Base-by-base conservation (phyloP, 371 early-diverging fungal genomes). In the Rhizomucor miehei region DNA sequence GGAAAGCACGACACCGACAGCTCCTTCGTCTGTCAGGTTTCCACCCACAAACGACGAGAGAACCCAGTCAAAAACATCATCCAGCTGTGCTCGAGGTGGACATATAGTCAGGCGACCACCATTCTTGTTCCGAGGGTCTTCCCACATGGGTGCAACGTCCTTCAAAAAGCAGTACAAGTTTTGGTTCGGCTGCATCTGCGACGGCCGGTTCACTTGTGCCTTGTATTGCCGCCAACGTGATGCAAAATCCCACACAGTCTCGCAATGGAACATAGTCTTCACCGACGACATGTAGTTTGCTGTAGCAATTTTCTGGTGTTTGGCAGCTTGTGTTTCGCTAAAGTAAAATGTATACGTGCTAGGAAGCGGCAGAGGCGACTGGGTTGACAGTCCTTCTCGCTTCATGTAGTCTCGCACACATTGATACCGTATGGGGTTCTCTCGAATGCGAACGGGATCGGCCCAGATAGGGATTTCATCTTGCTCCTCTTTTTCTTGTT, bases 131-230 rank as follows among this genome's bases (percentile, higher is more conserved):
- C 57, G 62, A n/a, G 62, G 63, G 45, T 83, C 84, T 56, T 83
- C 84, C 84, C 84, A 83, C 77, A 81, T 75, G 35, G 84, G 84
- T 38, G 76, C 69, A 35, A 83, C 69, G 2, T 75, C 80, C 48
- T 78, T 59, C 35, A 70, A 57, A 61, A 83, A 83, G 58, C 80
- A 83, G 40, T 78, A 80, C 36, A 83, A 41, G 38, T 78, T 83
- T 35, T 79, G 81, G 51, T 80, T 75, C 41, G 65, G 54, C 19
- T 56, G 46, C 64, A 81, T 62, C 35, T 69, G 69, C 0, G 75
- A 73, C 3, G 77, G 77, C 8, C 66, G 64, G 29, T 57, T 36
- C 13, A 21, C 21, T 10, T 57, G 57, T 47, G 71, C 63, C 52
- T 79, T 75, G 21, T 70, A 70, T 34, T 59, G 54, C 19, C 81